Base-by-base conservation (phyloP, 345 rosid genomes). In the Tarenaya hassleriana region DNA sequence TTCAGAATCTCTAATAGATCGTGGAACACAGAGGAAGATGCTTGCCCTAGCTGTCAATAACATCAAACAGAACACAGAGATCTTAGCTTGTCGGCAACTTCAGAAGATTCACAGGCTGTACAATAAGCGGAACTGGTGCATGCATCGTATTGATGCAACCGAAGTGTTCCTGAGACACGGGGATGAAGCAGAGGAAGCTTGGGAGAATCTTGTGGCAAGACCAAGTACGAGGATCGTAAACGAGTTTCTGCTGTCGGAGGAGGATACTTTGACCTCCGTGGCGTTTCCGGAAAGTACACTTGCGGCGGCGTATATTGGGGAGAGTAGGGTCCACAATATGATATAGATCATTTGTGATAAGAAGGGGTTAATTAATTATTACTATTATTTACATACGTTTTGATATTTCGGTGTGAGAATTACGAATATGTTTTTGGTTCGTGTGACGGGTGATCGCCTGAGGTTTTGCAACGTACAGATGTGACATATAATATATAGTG, bases 131-230 rank as follows among this genome's bases (percentile, higher is more conserved):
- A 56, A 71, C 3, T 84, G 94, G 94, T 61, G 65, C 32, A 66
- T 81, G 10, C 81, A 77, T 49, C 55, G 73, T 47, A 39, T 84
- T 5, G 80, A 84, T 39, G 85, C 81, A 4, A 78, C 81, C 0
- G 66, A 78, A 45, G 95, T 75, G 42, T 82, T 90, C 52, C 27
- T 66, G 46, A 59, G 33, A 59, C 17, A 77, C 14, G 60, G 39
- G 46, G 78, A 78, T 0, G 80, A 74, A 1, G 81, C 82, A 3
- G 70, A 83, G 16, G 66, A 77, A 41, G 79, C 84, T 10, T 87
- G 96, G 98, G 72, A 75, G 18, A 73, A 57, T 68, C 69, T 73
- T 1, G 89, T 84, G 50, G 68, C 72, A 1, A 72, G 74, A 27
- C 96, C 87, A 0, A 77, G 79, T 45, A 39, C 60, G n/a, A 55